These are phyloP conservation scores for Saccharomycopsis hybrid DNA, from an alignment of 1,139 yeast genomes.

Conservation along the genomic window DNA sequence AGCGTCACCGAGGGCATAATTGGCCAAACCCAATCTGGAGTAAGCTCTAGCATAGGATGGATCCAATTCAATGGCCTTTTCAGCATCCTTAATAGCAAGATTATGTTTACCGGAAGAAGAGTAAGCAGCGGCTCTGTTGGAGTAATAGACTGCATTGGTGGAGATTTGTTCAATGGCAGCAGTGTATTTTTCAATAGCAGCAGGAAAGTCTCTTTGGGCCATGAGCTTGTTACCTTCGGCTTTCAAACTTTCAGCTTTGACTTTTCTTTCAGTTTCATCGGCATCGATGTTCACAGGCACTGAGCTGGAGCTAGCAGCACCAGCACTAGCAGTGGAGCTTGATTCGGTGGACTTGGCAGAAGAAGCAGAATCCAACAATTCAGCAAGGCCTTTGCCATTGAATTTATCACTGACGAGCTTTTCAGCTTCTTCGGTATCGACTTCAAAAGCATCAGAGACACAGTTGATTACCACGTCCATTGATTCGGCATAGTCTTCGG, in stretches of 20 bases:
- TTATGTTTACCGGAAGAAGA: constrained; percentile 72
- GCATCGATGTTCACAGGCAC: constrained; percentile 36
- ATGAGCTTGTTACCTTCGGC: constrained; percentile 85
- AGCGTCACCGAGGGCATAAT: constrained; percentile 83
- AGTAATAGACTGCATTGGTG: constrained; percentile 73
- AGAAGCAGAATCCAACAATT: constrained; percentile 33
- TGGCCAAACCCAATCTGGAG: constrained; percentile 91
- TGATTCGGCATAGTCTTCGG: constrained; percentile 83
- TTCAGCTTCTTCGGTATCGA: constrained; percentile 44
- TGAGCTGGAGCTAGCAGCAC: constrained; percentile 22
- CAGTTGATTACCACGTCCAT: constrained; percentile 93
- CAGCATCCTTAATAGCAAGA: constrained; percentile 78
- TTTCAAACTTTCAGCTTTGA: constrained; percentile 77
- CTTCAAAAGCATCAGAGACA: constrained; percentile 79
- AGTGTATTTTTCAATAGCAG: constrained; percentile 72
- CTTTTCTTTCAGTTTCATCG: constrained; percentile 45
- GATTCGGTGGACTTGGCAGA: too few relatives aligned
- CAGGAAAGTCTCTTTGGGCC: constrained; percentile 67
- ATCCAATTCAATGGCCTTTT: constrained; percentile 69
- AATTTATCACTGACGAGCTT: constrained; percentile 35
- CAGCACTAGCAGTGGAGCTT: constrained; percentile 14
- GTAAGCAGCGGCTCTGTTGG: constrained; percentile 97
- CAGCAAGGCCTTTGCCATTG: constrained; percentile 43
- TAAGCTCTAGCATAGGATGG: constrained; percentile 86
- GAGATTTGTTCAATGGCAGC: constrained; percentile 72